A percentile compares a stretch with the other conserved stretches of the same genome.
Evolutionary conservation across 305 asterid species (phyloP).

Genomic region (Fraxinus greggii): DNA sequence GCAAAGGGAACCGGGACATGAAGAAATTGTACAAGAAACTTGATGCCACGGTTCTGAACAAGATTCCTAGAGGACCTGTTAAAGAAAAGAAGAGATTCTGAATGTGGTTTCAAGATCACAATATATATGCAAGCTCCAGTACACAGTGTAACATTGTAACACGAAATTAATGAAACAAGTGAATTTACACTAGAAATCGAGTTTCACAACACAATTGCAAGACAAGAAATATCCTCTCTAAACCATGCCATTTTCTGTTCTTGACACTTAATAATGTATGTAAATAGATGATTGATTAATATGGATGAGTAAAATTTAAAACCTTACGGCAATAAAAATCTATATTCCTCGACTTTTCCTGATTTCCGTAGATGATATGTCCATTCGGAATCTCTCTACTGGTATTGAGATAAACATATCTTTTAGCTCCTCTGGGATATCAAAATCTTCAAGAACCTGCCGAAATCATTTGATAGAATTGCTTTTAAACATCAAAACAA

Average conservation of each 20-base stretch:
- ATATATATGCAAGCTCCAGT: neutral
- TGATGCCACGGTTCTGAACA: constrained; percentile 57
- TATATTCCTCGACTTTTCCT: constrained; percentile 43
- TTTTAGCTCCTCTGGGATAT: constrained; percentile 66
- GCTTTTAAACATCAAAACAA: neutral
- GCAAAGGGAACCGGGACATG: constrained; percentile 53
- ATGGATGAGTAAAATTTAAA: neutral
- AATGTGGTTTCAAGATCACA: constrained; percentile 2
- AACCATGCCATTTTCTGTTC: neutral
- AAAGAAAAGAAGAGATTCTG: constrained; percentile 64
- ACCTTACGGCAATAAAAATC: neutral
- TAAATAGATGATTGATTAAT: neutral
- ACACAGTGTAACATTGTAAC: neutral
- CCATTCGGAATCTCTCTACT: constrained; percentile 65
- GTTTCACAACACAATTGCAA: neutral
- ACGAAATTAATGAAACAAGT: neutral
- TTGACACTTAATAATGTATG: neutral
- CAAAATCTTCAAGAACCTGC: constrained; percentile 80
- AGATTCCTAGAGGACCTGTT: constrained; percentile 87
- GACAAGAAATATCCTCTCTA: neutral
- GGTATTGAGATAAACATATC: constrained; percentile 82
- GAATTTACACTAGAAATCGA: neutral
- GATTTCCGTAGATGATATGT: constrained; percentile 82
- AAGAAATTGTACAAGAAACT: constrained; percentile 58
- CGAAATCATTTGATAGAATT: constrained; percentile 7